A percentile compares a stretch with the other conserved stretches of the same genome.
Conservation (phyloP, 2,329 filamentous ascomycete species). For the Verticillium isaacii region DNA sequence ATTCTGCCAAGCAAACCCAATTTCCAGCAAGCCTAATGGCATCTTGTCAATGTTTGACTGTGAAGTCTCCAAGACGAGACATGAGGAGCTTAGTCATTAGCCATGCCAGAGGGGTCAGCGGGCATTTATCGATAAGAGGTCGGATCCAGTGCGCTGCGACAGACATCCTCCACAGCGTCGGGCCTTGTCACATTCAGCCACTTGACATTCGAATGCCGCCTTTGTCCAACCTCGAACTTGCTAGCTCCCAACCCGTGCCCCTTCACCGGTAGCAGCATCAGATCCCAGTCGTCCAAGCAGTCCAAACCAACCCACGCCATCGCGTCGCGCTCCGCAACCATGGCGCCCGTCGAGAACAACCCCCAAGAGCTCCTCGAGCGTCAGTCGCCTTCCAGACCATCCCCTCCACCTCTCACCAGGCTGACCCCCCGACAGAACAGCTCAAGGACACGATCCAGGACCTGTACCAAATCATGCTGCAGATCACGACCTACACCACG, state of each 20-base stretch:
- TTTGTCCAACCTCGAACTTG: background rate
- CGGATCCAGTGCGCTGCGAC: background rate
- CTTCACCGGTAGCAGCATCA: too few relatives aligned
- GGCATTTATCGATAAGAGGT: background rate
- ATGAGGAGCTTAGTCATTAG: background rate
- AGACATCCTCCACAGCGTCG: background rate
- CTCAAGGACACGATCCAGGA: slow-evolving; percentile 60
- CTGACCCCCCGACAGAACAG: slow-evolving; percentile 36
- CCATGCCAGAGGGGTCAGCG: slow-evolving; percentile 5
- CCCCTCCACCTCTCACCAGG: background rate
- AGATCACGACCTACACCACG: slow-evolving; percentile 56
- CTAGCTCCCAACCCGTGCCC: too few relatives aligned
- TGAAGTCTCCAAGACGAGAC: background rate
- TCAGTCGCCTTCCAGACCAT: slow-evolving; percentile 13
- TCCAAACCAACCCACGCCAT: background rate
- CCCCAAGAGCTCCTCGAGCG: slow-evolving; percentile 35
- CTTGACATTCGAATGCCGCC: background rate
- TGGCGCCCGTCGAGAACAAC: slow-evolving; percentile 36
- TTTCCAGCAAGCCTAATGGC: too few relatives aligned
- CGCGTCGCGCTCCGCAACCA: slow-evolving; percentile 14
- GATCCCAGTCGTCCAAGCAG: background rate
- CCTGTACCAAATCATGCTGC: slow-evolving; percentile 60
- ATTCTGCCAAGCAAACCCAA: too few relatives aligned
- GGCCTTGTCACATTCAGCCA: background rate
- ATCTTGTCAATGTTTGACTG: too few relatives aligned